Evolutionary conservation across 768 basidiomycete species (phyloP).

Genomic region (Lentinula lateritia): DNA sequence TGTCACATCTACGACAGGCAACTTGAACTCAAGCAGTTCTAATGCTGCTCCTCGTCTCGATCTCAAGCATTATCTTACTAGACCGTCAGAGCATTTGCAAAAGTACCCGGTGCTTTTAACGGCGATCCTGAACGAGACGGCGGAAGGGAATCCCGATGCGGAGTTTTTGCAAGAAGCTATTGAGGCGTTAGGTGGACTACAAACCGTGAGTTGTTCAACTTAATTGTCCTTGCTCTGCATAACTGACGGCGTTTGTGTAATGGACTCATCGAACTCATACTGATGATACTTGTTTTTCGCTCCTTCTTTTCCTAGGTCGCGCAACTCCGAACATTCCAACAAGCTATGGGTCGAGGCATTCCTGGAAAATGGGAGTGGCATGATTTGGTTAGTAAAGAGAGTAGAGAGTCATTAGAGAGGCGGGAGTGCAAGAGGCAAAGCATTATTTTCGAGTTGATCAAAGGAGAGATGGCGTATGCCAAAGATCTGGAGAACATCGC

Average conservation of each 20-base stretch:
- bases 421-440: conserved; percentile 83
- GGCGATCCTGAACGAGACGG: conserved; percentile 81
- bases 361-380: conserved; percentile 88
- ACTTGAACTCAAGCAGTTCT: background rate
- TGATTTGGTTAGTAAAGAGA: conserved; percentile 71
- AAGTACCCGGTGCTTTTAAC: conserved; percentile 83
- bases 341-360: conserved; percentile 77
- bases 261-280: no score
- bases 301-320: conserved; percentile 24
- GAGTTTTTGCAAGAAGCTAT: conserved; percentile 84
- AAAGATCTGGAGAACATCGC: conserved; percentile 87
- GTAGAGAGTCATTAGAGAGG: conserved; percentile 56
- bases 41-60: conserved; percentile 35
- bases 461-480: conserved; percentile 94
- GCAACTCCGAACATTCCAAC: conserved; percentile 85
- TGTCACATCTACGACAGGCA: background rate
- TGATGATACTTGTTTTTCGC: background rate
- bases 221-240: background rate
- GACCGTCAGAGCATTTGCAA: conserved; percentile 77
- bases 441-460: conserved; percentile 91
- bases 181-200: conserved; percentile 76
- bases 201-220: conserved; percentile 18
- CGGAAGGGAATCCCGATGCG: conserved; percentile 63
- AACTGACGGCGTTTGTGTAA: no score
- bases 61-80: conserved; percentile 72